Evolutionary conservation across 2,329 filamentous ascomycete genomes (phyloP).

Genomic region (Lachnellula cervina): DNA sequence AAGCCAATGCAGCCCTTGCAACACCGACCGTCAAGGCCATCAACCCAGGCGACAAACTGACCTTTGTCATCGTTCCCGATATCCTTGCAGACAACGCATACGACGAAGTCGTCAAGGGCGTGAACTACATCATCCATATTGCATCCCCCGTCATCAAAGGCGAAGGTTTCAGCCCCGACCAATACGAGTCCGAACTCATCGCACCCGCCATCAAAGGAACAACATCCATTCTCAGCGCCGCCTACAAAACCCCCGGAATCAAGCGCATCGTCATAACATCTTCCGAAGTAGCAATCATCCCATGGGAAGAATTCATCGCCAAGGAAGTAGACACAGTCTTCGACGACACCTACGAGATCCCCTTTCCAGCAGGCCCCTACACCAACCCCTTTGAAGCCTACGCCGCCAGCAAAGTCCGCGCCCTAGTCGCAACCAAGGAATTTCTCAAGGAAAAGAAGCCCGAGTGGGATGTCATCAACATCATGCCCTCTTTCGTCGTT

Average conservation of each 20-base stretch:
- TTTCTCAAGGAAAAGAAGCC: slow-evolving; percentile 23
- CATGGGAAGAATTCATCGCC: slow-evolving; percentile 19
- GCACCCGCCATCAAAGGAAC: slow-evolving; percentile 35
- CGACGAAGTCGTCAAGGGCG: slow-evolving; percentile 37
- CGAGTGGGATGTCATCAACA: slow-evolving; percentile 23
- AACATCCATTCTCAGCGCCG: slow-evolving; percentile 35
- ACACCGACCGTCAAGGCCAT: slow-evolving; percentile 30
- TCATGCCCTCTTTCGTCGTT: slow-evolving; percentile 22
- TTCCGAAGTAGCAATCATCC: slow-evolving; percentile 41
- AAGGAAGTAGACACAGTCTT: slow-evolving; percentile 22
- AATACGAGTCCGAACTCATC: slow-evolving; percentile 27
- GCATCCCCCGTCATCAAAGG: slow-evolving; percentile 22
- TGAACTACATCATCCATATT: slow-evolving; percentile 34
- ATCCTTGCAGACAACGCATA: slow-evolving; percentile 35
- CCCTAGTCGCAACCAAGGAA: slow-evolving; percentile 23
- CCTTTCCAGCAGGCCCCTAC: slow-evolving; percentile 18
- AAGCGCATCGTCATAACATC: slow-evolving; percentile 40
- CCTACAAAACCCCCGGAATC: slow-evolving; percentile 33
- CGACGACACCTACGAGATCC: slow-evolving; percentile 18
- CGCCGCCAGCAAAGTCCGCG: slow-evolving; percentile 27
- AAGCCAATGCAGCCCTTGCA: slow-evolving; percentile 37
- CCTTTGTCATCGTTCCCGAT: slow-evolving; percentile 36
- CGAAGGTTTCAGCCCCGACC: slow-evolving; percentile 45
- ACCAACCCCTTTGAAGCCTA: slow-evolving; percentile 28
- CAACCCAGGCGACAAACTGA: slow-evolving; percentile 26